A percentile compares a stretch with the other conserved stretches of the same genome.
Evolutionary conservation across 2,329 filamentous ascomycete genomes (phyloP).

Genomic region (Didymella exigua): DNA sequence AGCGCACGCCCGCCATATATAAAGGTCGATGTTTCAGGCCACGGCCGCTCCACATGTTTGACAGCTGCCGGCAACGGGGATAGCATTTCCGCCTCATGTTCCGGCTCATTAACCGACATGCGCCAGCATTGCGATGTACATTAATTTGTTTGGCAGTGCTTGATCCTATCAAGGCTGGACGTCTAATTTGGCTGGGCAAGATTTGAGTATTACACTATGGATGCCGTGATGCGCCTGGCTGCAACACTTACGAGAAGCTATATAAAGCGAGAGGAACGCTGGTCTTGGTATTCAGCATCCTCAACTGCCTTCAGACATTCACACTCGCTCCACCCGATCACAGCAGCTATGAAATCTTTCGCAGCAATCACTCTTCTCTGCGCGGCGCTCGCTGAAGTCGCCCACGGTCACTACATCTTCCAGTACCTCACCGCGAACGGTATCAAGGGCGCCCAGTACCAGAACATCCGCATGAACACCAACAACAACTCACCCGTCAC

Average conservation of each 20-base stretch:
- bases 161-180: conserved; percentile 28
- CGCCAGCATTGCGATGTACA: conserved; percentile 23
- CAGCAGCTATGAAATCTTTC: conserved; percentile 42
- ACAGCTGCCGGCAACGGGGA: conserved; percentile 28
- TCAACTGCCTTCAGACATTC: conserved; percentile 3
- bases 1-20: conserved; percentile 14
- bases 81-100: conserved; percentile 23
- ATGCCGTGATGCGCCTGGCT: conserved; percentile 9
- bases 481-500: conserved; percentile 49
- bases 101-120: conserved; percentile 30
- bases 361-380: conserved; percentile 39
- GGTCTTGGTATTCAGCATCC: conserved; percentile 9
- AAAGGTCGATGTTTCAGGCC: conserved; percentile 28
- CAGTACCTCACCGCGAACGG: conserved; percentile 47
- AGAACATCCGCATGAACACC: conserved; percentile 47
- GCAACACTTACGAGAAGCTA: conserved; percentile 17
- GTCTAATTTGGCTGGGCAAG: conserved; percentile 21
- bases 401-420: conserved; percentile 49
- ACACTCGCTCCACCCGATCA: conserved; percentile 6
- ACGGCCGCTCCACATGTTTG: conserved; percentile 22
- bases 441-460: conserved; percentile 40
- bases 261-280: conserved; percentile 26
- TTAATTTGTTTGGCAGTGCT: conserved; percentile 37
- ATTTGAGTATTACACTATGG: conserved; percentile 33
- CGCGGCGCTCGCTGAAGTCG: conserved; percentile 43